Evolutionary conservation across 2,329 filamentous ascomycete genomes (phyloP).

Genomic region (Xylariaceae sp.): DNA sequence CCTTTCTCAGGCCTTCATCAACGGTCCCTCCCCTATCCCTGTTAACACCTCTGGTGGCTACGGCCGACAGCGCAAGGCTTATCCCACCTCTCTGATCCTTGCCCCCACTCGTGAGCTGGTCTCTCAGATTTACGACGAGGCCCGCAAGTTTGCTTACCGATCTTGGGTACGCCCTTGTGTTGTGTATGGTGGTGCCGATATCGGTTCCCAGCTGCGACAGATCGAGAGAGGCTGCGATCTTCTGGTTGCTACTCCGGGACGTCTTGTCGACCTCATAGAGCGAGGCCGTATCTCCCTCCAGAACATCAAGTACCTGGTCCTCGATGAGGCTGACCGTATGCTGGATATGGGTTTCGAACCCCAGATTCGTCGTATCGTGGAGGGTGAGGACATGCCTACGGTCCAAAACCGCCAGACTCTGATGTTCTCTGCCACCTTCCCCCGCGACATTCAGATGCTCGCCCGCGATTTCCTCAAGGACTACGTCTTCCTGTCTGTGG

Average conservation of each 20-base stretch:
- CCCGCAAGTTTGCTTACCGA: conserved; percentile 97
- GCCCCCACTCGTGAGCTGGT: conserved; percentile 97
- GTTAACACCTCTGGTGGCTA: conserved; percentile 65
- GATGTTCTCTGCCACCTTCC: conserved; percentile 99
- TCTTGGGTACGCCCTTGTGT: conserved; percentile 99
- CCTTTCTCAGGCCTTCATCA: conserved; percentile 92
- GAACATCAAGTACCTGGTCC: conserved; percentile 99
- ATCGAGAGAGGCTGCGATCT: conserved; percentile 97
- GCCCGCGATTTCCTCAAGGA: conserved; percentile 98
- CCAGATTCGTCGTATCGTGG: conserved; percentile 97
- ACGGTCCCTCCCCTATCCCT: conserved; percentile 71
- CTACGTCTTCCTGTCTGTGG: conserved; percentile 97
- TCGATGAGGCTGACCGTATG: conserved; percentile 99
- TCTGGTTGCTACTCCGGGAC: conserved; percentile 92
- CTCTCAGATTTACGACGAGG: conserved; percentile 96
- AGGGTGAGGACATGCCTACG: conserved; percentile 94
- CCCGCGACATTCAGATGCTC: conserved; percentile 98
- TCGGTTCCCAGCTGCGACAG: conserved; percentile 94
- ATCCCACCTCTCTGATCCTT: conserved; percentile 91
- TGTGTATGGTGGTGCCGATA: conserved; percentile 98
- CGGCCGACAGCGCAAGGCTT: conserved; percentile 94
- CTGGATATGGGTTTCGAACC: conserved; percentile 99
- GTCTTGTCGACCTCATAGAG: conserved; percentile 96
- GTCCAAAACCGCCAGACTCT: conserved; percentile 87
- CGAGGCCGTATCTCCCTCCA: conserved; percentile 94